Conservation (phyloP, 768 basidiomycete species). For the Galerina sulciceps region DNA sequence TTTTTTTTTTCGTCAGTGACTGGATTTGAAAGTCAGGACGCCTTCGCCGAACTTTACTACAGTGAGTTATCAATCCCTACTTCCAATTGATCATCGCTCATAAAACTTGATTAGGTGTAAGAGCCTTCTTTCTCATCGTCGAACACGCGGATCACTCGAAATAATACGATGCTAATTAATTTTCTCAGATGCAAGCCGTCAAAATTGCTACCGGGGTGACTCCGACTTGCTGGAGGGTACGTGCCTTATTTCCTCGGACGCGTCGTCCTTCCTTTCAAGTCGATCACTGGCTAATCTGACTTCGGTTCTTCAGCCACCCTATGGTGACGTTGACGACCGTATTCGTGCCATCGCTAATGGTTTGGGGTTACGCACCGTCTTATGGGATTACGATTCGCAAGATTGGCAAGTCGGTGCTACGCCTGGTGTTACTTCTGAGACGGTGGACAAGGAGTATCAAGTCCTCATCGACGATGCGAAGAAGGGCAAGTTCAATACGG, state of each 20-base stretch:
- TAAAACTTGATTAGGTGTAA: slow-evolving; percentile 21
- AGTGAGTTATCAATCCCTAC: slow-evolving; percentile 39
- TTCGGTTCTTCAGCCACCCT: slow-evolving; percentile 50
- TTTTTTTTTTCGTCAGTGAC: slow-evolving; percentile 46
- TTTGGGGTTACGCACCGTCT: slow-evolving; percentile 70
- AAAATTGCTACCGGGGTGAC: slow-evolving; percentile 60
- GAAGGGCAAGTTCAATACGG: slow-evolving; percentile 43
- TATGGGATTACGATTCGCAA: slow-evolving; percentile 74
- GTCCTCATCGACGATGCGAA: slow-evolving; percentile 50
- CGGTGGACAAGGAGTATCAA: slow-evolving; percentile 59
- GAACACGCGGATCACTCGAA: neutral
- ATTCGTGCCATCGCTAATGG: slow-evolving; percentile 71
- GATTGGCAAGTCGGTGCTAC: slow-evolving; percentile 72
- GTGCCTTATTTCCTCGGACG: slow-evolving; percentile 17
- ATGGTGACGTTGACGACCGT: slow-evolving; percentile 75
- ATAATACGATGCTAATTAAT: neutral
- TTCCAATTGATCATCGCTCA: neutral
- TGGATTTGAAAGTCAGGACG: slow-evolving; percentile 59
- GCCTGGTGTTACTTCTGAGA: slow-evolving; percentile 39
- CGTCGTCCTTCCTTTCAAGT: neutral
- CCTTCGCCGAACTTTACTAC: slow-evolving; percentile 82
- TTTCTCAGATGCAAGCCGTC: slow-evolving; percentile 50
- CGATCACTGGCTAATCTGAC: neutral
- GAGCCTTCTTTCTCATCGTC: neutral
- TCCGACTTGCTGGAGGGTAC: slow-evolving; percentile 63